Evolutionary conservation across 2,329 filamentous ascomycete genomes (phyloP).

Genomic region (Rhytidhysteron rufulum): DNA sequence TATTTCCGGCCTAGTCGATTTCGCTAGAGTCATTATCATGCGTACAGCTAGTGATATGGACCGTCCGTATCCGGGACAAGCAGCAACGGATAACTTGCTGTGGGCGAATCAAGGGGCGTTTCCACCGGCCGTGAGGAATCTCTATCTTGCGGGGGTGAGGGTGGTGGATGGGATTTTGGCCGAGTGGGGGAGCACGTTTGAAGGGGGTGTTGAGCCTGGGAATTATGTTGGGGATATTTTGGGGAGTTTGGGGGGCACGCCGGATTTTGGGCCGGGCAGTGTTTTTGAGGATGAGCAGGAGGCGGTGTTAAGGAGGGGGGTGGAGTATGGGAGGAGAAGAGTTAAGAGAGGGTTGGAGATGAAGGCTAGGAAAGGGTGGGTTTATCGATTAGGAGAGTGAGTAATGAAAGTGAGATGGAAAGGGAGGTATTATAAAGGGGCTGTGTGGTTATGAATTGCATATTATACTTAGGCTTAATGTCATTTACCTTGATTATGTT

Average conservation of each 20-base stretch:
- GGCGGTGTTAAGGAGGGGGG: slow-evolving; percentile 7
- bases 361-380: slow-evolving; percentile 4
- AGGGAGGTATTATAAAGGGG: not conserved
- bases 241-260: slow-evolving; percentile 61
- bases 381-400: not conserved
- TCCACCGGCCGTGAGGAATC: slow-evolving; percentile 59
- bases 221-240: slow-evolving; percentile 72
- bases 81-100: slow-evolving; percentile 57
- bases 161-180: slow-evolving; percentile 61
- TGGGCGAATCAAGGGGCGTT: slow-evolving; percentile 61
- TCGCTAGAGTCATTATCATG: slow-evolving; percentile 31
- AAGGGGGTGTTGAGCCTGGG: slow-evolving; percentile 50
- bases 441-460: too few species aligned
- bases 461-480: too few species aligned
- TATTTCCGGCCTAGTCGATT: slow-evolving; percentile 25
- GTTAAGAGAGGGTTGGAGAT: slow-evolving; percentile 2
- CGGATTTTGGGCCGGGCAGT: slow-evolving; percentile 61
- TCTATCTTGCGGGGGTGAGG: slow-evolving; percentile 61
- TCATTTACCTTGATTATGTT: too few species aligned
- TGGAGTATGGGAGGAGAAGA: slow-evolving; percentile 3
- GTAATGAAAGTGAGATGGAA: not conserved
- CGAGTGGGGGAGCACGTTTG: slow-evolving; percentile 57
- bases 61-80: slow-evolving; percentile 57
- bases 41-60: slow-evolving; percentile 64
- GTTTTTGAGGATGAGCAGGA: slow-evolving; percentile 16